A percentile compares a stretch with the other conserved stretches of the same genome.
Evolutionary conservation across 2,329 filamentous ascomycete species (phyloP).

Genomic region (Colletotrichum echinochloae): DNA sequence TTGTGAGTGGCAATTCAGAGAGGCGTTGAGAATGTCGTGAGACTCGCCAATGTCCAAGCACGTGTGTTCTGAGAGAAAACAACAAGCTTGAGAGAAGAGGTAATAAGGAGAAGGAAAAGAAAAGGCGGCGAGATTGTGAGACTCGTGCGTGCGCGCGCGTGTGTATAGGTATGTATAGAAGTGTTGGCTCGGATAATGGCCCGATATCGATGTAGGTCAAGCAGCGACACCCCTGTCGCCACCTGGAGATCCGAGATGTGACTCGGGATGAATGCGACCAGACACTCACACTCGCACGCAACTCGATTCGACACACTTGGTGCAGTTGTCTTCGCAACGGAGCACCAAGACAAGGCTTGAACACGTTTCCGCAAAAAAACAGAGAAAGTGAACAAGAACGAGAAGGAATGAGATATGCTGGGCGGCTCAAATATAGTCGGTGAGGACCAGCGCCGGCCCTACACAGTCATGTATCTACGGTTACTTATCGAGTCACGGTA

Average conservation of each 20-base stretch:
- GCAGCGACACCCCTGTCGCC: constrained; percentile 36
- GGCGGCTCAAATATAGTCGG: constrained; percentile 18
- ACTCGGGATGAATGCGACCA: constrained; percentile 24
- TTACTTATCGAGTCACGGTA: constrained; percentile 9
- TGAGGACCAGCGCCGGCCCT: constrained; percentile 10
- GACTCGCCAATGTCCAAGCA: constrained; percentile 1
- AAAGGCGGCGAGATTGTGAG: neutral
- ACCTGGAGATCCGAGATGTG: constrained; percentile 22
- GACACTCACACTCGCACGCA: constrained; percentile 15
- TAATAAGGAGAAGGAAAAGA: neutral
- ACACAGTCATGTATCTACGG: neutral
- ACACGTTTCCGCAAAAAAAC: neutral
- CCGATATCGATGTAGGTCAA: constrained; percentile 37
- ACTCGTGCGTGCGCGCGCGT: constrained; percentile 4
- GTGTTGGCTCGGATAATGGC: constrained; percentile 31
- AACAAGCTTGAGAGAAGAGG: constrained; percentile 7
- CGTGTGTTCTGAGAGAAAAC: constrained; percentile 1
- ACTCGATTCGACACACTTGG: neutral
- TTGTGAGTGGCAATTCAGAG: neutral
- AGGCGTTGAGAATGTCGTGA: constrained; percentile 6
- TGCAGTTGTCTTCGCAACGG: neutral
- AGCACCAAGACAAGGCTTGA: constrained; percentile 1
- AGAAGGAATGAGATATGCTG: neutral
- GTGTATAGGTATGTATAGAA: constrained; percentile 14
- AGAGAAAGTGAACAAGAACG: too few species aligned